Evolutionary conservation across 768 basidiomycete genomes (phyloP).

Genomic region (Trametes cubensis): DNA sequence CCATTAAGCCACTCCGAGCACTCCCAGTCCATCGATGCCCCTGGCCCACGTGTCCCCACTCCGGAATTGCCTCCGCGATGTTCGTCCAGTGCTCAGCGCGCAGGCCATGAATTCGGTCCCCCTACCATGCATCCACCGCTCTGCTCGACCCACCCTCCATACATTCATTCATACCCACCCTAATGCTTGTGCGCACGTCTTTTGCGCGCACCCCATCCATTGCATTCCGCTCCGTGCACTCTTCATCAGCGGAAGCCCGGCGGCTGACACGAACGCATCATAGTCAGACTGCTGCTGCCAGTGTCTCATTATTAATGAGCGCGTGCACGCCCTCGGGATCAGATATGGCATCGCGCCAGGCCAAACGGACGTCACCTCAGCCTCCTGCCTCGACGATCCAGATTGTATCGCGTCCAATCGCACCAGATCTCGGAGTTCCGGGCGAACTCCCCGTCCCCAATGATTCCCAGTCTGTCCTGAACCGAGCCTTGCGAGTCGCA

Average conservation of each 20-base stretch:
- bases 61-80: conserved; percentile 13
- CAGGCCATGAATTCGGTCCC: too few species aligned
- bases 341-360: conserved; percentile 11
- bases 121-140: too few species aligned
- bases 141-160: too few species aligned
- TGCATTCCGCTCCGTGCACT: conserved; percentile 1
- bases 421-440: conserved; percentile 14
- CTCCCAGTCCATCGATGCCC: conserved; percentile 10
- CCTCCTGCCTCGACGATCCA: conserved; percentile 8
- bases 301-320: conserved; percentile 1
- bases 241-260: neutral
- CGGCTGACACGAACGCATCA: neutral
- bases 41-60: conserved; percentile 2
- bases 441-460: neutral
- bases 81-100: too few species aligned
- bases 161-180: too few species aligned
- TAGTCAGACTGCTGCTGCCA: neutral
- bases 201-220: neutral
- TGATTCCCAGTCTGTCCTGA: neutral
- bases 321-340: neutral
- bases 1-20: conserved; percentile 6
- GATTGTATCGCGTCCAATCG: conserved; percentile 13
- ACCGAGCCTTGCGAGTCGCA: neutral
- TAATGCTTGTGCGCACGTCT: neutral
- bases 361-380: conserved; percentile 8